Evolutionary conservation across 2,329 filamentous ascomycete genomes (phyloP), one percentile per base, ranked within the genome.

Genomic region (Stylonectria norvegica): DNA sequence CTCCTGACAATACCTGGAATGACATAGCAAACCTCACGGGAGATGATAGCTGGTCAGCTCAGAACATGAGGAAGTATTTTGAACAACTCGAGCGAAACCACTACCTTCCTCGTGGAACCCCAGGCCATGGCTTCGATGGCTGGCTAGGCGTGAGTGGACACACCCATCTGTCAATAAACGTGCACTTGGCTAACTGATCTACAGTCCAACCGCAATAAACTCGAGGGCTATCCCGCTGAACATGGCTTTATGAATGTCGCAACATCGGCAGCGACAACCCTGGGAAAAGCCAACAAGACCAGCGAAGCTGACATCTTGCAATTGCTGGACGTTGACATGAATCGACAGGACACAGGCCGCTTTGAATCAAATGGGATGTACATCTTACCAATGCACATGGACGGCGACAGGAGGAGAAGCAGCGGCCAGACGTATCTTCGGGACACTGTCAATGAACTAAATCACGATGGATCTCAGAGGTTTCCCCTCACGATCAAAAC

Each of bases 361-460:
- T 25, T 8, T 59, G 12, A 49, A 42, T 3, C 35, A 17, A 35
- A 48, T 5, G 53, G 49, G 0, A 63, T 76, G 23, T 82, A 74
- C 56, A 78, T 83, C 49, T 72, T 85, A 4, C 79, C 81, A 3
- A 57, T 83, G 19, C 68, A 71, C 1, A 73, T 75, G 45, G 63
- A 69, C n/a, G 57, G 69, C n/a, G 12, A 25, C 22, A 7, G 22
- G 22, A 25, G 22, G 12, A 25, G 22, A 12, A 25, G 22, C 12
- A 25, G 22, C 12, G 7, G 8, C 12, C 22, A 25, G 22, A 25
- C 22, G 8, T 68, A 61, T 36, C 66, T 69, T 32, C 77, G 79
- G 2, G 46, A 59, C 3, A 57, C 52, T 1, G 55, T 48, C 37
- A 51, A 49, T 10, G 53, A 48, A 5, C 29, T 40, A 2, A 55